These are phyloP conservation scores for Stylosanthes scabra DNA, from an alignment of 331 rosid species.

Conservation along the genomic window DNA sequence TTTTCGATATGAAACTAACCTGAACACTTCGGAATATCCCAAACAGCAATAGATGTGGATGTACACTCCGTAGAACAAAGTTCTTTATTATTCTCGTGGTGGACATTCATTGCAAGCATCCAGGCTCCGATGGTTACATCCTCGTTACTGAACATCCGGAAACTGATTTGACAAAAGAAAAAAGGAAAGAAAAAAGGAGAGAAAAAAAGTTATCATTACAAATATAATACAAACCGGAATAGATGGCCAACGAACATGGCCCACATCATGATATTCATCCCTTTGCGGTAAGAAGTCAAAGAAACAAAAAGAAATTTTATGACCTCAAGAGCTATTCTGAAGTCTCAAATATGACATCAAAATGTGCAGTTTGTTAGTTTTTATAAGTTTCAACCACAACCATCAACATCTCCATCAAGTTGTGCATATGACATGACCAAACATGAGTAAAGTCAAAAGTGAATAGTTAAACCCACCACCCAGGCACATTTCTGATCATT, in stretches of 20 bases:
- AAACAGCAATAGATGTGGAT: conserved; percentile 86
- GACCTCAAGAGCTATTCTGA: background rate
- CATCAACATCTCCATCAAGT: background rate
- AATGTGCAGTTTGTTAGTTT: background rate
- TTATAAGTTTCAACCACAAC: background rate
- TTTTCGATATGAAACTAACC: conserved; percentile 58
- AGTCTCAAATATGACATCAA: background rate
- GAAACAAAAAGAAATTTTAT: conserved; percentile 5
- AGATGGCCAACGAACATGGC: background rate
- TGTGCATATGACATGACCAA: conserved; percentile 6
- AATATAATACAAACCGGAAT: conserved; percentile 3
- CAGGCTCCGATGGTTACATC: conserved; percentile 98
- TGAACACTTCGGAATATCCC: conserved; percentile 99
- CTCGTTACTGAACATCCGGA: conserved; percentile 99
- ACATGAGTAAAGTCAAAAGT: conserved; percentile 12
- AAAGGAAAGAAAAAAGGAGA: conserved; percentile 37
- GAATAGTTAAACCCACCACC: background rate
- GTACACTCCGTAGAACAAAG: conserved; percentile 75
- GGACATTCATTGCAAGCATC: conserved; percentile 99
- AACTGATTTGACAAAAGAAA: conserved; percentile 57
- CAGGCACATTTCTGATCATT: background rate
- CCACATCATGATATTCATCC: conserved; percentile 3
- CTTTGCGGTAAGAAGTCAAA: background rate
- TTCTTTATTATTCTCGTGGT: conserved; percentile 81
- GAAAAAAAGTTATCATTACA: conserved; percentile 4